Base-by-base conservation (phyloP, 352 stramenopile species). In the Globisporangium cederbergense region DNA sequence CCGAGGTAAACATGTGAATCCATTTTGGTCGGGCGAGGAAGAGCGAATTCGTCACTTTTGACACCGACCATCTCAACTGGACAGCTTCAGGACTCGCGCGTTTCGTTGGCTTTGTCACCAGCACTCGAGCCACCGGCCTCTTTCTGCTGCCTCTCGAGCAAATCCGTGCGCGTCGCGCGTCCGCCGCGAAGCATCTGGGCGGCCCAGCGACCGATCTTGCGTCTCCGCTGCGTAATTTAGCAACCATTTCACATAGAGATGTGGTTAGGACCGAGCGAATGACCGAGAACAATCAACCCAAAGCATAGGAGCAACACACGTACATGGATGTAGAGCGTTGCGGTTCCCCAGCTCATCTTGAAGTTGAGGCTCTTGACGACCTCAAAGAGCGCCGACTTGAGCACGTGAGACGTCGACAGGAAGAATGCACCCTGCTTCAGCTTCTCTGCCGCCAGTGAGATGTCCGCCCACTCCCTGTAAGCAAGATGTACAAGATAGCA, bases 381-480 rank as follows among this genome's bases (percentile, higher is more conserved):
- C 69, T 96, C 87, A 55, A 94, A 96, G 28, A 96, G 61, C 34
- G 81, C 83, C 1, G 87, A 90, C 20, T 81, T 71, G 30, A 96
- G 66, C 50, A 96, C 68, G 50, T 94, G 85, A 3, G 83, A 92
- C 50, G 85, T 91, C 34, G 87, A 94, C 49, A 96, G 73, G 59
- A 96, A 93, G 72, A 78, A 96, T 20, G 85, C 76, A 52, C 87
- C 87, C 61, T 96, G 87, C 68, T 93, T 94, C 32, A 96, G 75
- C 64, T 90, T 81, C 60, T 96, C 87, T 2, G 87, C 85, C 4
- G 77, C 72, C 47, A 91, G 62, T 62, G 83, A 94, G 65, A 96
- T 93, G 55, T 89, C 75, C 1, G 71, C 57, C 87, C 87, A 96
- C 52, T 93, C 83, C 32, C 86, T 95, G 36, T 13, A 34, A 52